A percentile compares a stretch with the other conserved stretches of the same genome.
phyloP scores from a whole-genome alignment of 495 filamentous ascomycete species.

The Glarea lozoyensis region DNA sequence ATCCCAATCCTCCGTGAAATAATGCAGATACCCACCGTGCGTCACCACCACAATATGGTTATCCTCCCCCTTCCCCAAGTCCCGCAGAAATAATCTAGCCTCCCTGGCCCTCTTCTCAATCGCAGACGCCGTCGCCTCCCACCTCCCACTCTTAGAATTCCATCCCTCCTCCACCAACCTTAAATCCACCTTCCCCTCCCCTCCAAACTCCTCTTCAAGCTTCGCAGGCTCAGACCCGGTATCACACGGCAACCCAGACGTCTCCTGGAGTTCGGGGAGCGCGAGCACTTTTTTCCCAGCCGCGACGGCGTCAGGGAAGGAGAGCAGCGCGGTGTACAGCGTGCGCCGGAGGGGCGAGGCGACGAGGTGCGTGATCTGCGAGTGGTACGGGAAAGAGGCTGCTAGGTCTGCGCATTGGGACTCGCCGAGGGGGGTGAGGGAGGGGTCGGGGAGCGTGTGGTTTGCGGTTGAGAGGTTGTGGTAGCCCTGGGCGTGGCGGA shows the following conservation, averaged over 20 bases:
- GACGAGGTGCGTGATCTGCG: constrained; percentile 59
- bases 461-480: constrained; percentile 74
- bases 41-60: constrained; percentile 61
- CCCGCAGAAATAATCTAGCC: constrained; percentile 61
- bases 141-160: constrained; percentile 59
- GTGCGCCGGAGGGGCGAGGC: constrained; percentile 81
- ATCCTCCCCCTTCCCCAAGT: constrained; percentile 36
- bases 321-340: constrained; percentile 67
- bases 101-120: constrained; percentile 54
- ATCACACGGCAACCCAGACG: constrained; percentile 68
- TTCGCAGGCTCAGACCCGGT: constrained; percentile 49
- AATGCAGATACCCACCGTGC: constrained; percentile 65
- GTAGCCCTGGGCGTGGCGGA: constrained; percentile 49
- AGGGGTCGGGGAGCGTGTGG: constrained; percentile 66
- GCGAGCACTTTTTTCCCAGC: constrained; percentile 48
- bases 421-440: constrained; percentile 67
- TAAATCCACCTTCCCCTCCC: constrained; percentile 51
- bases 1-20: constrained; percentile 77
- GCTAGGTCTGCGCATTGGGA: constrained; percentile 62
- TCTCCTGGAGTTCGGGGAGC: constrained; percentile 77
- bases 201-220: constrained; percentile 48
- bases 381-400: constrained; percentile 53
- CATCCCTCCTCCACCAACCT: constrained; percentile 50
- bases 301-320: constrained; percentile 48
- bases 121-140: constrained; percentile 46